Evolutionary conservation across 108 stramenopile species (phyloP).

Genomic region (Hondaea fermentalgiana): DNA sequence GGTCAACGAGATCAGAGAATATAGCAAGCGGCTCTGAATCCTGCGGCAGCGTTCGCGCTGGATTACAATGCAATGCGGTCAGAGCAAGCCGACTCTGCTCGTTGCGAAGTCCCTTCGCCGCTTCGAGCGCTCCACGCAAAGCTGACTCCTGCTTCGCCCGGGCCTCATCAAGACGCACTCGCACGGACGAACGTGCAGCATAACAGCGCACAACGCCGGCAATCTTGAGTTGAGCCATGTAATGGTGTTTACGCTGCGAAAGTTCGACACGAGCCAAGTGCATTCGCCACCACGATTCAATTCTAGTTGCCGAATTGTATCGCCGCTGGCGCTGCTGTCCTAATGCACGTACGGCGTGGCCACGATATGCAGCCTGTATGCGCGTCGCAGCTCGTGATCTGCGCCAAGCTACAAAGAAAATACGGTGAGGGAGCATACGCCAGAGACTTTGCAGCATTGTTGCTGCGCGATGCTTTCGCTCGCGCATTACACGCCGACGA

Average conservation of each 20-base stretch:
- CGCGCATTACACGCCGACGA: neutral
- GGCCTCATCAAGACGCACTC: neutral
- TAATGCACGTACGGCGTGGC: neutral
- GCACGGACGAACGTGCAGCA: neutral
- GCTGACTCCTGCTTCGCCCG: neutral
- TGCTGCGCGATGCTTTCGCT: neutral
- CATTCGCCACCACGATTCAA: neutral
- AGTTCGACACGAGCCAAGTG: neutral
- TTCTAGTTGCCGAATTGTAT: too few relatives aligned
- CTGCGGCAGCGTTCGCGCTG: neutral
- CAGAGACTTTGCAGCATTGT: neutral
- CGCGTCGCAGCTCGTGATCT: neutral
- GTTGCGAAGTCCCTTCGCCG: neutral
- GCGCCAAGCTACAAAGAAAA: neutral
- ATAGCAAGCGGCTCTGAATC: neutral
- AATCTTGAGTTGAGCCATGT: neutral
- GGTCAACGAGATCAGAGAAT: neutral
- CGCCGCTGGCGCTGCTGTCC: neutral
- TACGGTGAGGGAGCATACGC: neutral
- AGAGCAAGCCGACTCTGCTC: neutral
- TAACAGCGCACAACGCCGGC: neutral
- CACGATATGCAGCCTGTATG: neutral
- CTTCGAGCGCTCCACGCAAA: neutral
- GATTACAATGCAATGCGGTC: neutral
- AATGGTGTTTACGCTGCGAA: neutral